A percentile compares a stretch with the other conserved stretches of the same genome.
These are phyloP conservation scores for Acer saccharum DNA, from an alignment of 345 rosid genomes.

Conservation along the genomic window DNA sequence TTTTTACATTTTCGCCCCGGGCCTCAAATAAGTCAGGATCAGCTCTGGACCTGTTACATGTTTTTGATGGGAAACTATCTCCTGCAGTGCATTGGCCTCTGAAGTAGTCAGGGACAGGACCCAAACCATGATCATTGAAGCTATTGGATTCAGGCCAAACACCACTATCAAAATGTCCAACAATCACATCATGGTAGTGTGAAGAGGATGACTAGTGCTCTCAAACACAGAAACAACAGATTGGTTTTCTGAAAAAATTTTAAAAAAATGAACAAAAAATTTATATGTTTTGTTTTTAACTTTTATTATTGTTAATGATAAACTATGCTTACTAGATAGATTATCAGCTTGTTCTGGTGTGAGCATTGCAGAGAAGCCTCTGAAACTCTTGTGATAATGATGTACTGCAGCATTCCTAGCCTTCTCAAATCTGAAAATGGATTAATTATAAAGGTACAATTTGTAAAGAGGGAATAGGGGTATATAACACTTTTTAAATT, in stretches of 20 bases:
- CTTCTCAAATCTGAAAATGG: not conserved
- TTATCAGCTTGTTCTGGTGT: not conserved
- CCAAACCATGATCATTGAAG: not conserved
- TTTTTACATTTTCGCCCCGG: too few relatives aligned
- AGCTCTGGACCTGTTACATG: not conserved
- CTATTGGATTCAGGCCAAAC: not conserved
- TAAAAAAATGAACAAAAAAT: too few relatives aligned
- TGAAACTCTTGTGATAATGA: slow-evolving; percentile 6
- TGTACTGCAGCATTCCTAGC: not conserved
- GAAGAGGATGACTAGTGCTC: not conserved
- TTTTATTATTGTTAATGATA: too few relatives aligned
- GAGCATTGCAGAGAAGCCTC: slow-evolving; percentile 7
- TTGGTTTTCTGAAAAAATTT: not conserved
- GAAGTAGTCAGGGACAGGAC: not conserved
- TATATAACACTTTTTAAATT: too few relatives aligned
- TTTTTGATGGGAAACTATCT: not conserved
- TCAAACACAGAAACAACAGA: not conserved
- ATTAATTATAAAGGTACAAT: too few relatives aligned
- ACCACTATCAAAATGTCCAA: not conserved
- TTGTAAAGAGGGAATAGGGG: too few relatives aligned
- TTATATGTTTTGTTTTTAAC: too few relatives aligned
- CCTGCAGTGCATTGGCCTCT: not conserved
- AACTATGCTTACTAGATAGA: not conserved
- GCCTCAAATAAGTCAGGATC: too few relatives aligned
- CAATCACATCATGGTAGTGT: not conserved